These are phyloP conservation scores for Dothiorella sarmentorum DNA, from an alignment of 2,329 filamentous ascomycete species.

Conservation along the genomic window DNA sequence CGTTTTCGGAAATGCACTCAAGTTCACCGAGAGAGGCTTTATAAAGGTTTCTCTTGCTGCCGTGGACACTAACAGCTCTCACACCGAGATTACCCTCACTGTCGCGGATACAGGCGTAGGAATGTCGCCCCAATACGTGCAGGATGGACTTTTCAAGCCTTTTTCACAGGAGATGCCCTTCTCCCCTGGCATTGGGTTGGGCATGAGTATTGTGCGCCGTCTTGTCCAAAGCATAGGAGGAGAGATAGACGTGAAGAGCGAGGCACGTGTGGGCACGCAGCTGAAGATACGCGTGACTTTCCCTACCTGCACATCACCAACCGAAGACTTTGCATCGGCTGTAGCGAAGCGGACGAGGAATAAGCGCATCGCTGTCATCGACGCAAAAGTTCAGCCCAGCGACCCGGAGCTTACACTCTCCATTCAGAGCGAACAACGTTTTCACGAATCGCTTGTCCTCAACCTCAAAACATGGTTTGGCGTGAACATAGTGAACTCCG, in stretches of 20 bases:
- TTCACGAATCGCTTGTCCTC: background rate
- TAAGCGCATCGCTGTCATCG: background rate
- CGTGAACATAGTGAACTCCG: background rate
- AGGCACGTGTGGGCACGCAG: constrained; percentile 31
- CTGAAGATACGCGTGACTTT: background rate
- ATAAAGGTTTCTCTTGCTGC: background rate
- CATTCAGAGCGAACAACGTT: background rate
- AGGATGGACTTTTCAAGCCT: constrained; percentile 35
- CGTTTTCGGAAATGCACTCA: constrained; percentile 59
- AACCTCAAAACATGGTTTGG: background rate
- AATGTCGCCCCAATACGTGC: constrained; percentile 38
- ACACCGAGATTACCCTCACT: constrained; percentile 24
- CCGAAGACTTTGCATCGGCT: background rate
- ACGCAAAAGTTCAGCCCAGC: background rate
- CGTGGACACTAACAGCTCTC: background rate
- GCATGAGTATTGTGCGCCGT: constrained; percentile 38
- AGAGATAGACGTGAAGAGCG: constrained; percentile 35
- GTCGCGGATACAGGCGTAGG: constrained; percentile 38
- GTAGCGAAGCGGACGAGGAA: background rate
- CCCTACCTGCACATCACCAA: background rate
- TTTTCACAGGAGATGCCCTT: constrained; percentile 39
- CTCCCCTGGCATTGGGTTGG: constrained; percentile 37
- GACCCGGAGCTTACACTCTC: background rate
- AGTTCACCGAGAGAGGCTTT: constrained; percentile 47
- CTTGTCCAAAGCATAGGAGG: constrained; percentile 37